These are phyloP conservation scores for Fusarium fujikuroi DNA, from an alignment of 2,329 filamentous ascomycete genomes.

Conservation along the genomic window DNA sequence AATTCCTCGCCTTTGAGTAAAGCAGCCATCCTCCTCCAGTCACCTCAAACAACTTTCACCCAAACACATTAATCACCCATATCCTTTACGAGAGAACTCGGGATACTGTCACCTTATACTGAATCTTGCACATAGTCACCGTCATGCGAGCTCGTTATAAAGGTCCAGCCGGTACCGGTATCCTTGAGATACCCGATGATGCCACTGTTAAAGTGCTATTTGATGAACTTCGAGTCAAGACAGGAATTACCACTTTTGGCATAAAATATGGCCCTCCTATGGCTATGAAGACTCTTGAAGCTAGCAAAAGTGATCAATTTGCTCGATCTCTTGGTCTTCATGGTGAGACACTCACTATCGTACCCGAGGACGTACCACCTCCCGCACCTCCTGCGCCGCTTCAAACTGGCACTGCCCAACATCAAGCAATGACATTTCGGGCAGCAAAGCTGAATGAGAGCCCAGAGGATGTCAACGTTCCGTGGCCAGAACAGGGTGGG, in stretches of 20 bases:
- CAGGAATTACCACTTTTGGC: constrained; percentile 73
- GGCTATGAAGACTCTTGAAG: constrained; percentile 71
- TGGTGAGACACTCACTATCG: constrained; percentile 63
- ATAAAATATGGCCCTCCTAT: constrained; percentile 86
- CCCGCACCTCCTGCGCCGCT: constrained; percentile 18
- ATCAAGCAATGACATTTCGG: background rate
- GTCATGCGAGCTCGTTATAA: constrained; percentile 80
- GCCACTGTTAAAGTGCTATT: constrained; percentile 73
- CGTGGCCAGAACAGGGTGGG: constrained; percentile 62
- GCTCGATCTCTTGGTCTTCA: constrained; percentile 61
- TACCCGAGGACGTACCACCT: constrained; percentile 51
- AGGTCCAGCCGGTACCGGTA: constrained; percentile 77
- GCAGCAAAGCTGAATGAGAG: constrained; percentile 16
- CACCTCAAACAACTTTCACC: background rate
- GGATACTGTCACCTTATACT: background rate
- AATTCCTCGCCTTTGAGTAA: constrained; percentile 14
- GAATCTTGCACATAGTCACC: background rate
- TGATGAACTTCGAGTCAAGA: constrained; percentile 69
- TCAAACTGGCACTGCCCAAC: constrained; percentile 9
- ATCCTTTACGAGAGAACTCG: background rate
- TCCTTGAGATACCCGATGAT: constrained; percentile 73
- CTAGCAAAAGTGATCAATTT: constrained; percentile 61
- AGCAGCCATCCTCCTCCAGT: constrained; percentile 13
- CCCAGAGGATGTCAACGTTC: constrained; percentile 53
- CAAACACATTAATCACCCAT: background rate